Base-by-base conservation (phyloP, 83 land plant genomes). In the Thuja plicata region DNA sequence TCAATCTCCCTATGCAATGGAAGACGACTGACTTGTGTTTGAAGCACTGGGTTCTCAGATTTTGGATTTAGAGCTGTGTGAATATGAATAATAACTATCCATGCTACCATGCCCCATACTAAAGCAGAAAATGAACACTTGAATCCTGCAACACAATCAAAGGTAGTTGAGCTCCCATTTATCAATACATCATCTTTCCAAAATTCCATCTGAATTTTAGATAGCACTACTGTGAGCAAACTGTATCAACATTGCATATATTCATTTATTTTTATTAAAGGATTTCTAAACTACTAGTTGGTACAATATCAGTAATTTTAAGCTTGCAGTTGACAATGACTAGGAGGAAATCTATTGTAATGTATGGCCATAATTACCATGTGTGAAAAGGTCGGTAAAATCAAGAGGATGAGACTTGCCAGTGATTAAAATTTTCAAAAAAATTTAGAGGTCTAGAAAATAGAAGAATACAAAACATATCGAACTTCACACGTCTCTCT, bases 21-120 rank as follows among this genome's bases (percentile, higher is more conserved):
- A 27, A 91, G 88, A 43, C 81, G 89, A 52, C 83, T 89, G 27
- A 86, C 89, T 41, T 80, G 91, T 21, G 90, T 50, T 35, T 91
- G 92, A 4, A 84, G 87, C 10, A 89, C 93, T 62, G 88, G 82
- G 30, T 57, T 83, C 11, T 41, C 62, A 35, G 85, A 80, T 88
- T 88, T 37, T 32, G 89, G 15, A 86, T 96, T 87, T 66, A 89
- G 82, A 45, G 89, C 46, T 87, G 90, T 38, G 89, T 92, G 95
- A 27, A 94, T 81, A 87, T 97, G 96, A 66, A 96, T 86, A 77
- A 96, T 35, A 32, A 97, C 82, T 84, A 97, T 50, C 91, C 90
- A 96, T 7, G 95, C 99, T 78, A 91, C 95, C 89, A 98, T 62
- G 82, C 89, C 92, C 97, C 99, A 97, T 27, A 96, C 85, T n/a